Base-by-base conservation (phyloP, 305 asterid genomes). In the Ajuga reptans region DNA sequence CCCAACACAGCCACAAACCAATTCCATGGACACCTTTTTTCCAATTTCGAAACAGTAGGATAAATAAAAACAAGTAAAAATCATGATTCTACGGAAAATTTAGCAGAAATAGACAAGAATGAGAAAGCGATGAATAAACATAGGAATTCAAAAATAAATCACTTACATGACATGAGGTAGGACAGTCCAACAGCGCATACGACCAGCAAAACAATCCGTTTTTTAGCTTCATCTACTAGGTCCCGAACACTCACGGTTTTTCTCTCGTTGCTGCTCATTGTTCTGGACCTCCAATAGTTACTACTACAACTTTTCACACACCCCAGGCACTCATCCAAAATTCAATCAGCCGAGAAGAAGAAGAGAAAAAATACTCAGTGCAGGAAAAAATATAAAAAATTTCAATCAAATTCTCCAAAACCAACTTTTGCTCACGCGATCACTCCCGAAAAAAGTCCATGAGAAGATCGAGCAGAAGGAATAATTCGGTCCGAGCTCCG, bases 161-260 rank as follows among this genome's bases (percentile, higher is more conserved):
- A 81, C 87, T 85, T 60, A 85, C 90, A 66, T 24, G 90, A 85
- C 90, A 85, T 83, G 58, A 85, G 83, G 68, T 83, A 85, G 72
- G 90, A 81, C 70, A 85, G 69, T 78, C 90, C 90, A 73, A 79
- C 84, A 57, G 74, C 86, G 57, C 82, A 81, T 36, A 81, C 81
- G 17, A 76, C 77, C 74, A 85, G 72, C 36, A 85, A 70, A 58
- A 77, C 83, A 75, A 76, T 64, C 71, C 90, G 82, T 75, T 83
- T 85, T 81, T 81, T 85, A 74, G 90, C 90, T 74, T 85, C 90
- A 49, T 85, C 90, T 58, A 73, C 77, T 14, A 85, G 79, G 79
- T 82, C 90, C 51, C 82, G 77, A 62, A 79, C 56, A 50, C 73
- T 71, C 82, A 55, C 86, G 11, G 59, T 41, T 63, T 66, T 83